Evolutionary conservation across 1,284 basidiomycete genomes (phyloP).

Genomic region (Bondarzewia mesenterica): DNA sequence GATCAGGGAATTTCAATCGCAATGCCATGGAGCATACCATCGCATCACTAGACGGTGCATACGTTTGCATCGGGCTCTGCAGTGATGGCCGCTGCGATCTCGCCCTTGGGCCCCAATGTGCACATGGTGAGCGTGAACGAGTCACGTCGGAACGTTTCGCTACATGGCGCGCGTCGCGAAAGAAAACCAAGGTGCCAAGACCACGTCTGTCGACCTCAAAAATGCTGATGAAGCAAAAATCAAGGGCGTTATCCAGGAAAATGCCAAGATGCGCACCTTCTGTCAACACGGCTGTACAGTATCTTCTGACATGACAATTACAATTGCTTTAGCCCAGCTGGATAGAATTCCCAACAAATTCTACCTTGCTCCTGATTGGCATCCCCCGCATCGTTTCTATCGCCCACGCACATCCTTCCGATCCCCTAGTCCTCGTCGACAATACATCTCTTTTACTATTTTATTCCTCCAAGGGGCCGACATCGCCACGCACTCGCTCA

Average conservation of each 20-base stretch:
- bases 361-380: constrained; percentile 83
- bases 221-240: constrained; percentile 58
- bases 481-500: constrained; percentile 73
- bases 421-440: constrained; percentile 78
- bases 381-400: constrained; percentile 60
- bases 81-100: constrained; percentile 78
- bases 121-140: constrained; percentile 88
- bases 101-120: constrained; percentile 64
- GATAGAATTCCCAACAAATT: constrained; percentile 96
- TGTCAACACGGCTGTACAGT: not conserved
- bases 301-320: not conserved
- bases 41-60: constrained; percentile 69
- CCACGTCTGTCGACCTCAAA: constrained; percentile 82
- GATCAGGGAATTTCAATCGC: constrained; percentile 87
- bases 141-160: constrained; percentile 86
- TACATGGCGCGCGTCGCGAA: constrained; percentile 78
- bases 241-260: constrained; percentile 54
- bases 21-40: constrained; percentile 69
- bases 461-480: constrained; percentile 87
- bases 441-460: constrained; percentile 92
- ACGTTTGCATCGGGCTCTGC: constrained; percentile 86
- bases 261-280: constrained; percentile 62
- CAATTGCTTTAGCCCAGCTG: constrained; percentile 67
- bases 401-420: constrained; percentile 46
- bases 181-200: constrained; percentile 65